phyloP scores from a whole-genome alignment of 2,329 filamentous ascomycete genomes.

The Lachnellula arida region DNA sequence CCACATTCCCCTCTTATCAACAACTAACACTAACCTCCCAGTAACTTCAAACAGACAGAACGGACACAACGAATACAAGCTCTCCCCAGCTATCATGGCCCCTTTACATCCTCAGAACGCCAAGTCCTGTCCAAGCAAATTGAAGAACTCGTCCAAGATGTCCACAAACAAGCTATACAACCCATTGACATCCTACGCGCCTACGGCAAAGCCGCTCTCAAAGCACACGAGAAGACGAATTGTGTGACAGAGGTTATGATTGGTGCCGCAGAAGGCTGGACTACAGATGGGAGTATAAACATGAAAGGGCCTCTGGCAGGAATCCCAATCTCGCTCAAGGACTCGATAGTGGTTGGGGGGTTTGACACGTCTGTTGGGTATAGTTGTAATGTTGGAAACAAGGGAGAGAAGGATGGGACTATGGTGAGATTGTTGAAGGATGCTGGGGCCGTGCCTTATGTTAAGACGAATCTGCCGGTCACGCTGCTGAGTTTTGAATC shows the following conservation, averaged over 20 bases:
- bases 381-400: constrained; percentile 66
- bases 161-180: constrained; percentile 62
- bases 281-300: constrained; percentile 54
- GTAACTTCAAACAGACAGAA: constrained; percentile 74
- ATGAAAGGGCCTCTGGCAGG: constrained; percentile 79
- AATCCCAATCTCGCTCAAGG: constrained; percentile 83
- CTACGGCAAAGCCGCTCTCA: constrained; percentile 81
- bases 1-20: background rate
- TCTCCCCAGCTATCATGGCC: constrained; percentile 60
- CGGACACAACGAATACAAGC: constrained; percentile 63
- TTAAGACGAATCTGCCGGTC: constrained; percentile 86
- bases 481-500: constrained; percentile 46
- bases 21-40: constrained; percentile 38
- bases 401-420: constrained; percentile 70
- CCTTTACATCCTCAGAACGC: constrained; percentile 61
- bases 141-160: constrained; percentile 69
- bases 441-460: constrained; percentile 83
- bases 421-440: constrained; percentile 77
- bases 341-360: constrained; percentile 71
- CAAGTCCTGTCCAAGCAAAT: constrained; percentile 69
- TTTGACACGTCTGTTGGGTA: constrained; percentile 84
- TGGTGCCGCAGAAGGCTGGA: constrained; percentile 71
- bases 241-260: constrained; percentile 86
- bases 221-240: constrained; percentile 82
- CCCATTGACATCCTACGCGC: constrained; percentile 73